phyloP scores from a whole-genome alignment of 495 filamentous ascomycete species.

The Neurospora sp. region DNA sequence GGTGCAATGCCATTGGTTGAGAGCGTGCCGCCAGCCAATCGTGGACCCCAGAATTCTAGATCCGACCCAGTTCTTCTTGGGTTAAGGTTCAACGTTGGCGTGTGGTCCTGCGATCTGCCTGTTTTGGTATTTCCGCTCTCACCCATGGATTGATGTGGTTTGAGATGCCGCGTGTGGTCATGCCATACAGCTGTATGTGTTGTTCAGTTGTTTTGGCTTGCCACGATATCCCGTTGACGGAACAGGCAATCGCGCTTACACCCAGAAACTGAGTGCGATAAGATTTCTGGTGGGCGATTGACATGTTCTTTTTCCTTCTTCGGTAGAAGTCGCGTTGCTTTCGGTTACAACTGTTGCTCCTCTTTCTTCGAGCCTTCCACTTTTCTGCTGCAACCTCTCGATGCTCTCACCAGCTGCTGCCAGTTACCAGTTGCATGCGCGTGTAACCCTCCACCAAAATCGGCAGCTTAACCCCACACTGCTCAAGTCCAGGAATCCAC shows the following conservation, averaged over 20 bases:
- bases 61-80: background rate
- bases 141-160: background rate
- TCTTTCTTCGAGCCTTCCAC: background rate
- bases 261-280: background rate
- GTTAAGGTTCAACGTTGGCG: background rate
- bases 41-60: background rate
- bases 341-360: background rate
- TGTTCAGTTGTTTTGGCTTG: background rate
- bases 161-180: background rate
- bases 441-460: background rate
- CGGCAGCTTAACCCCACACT: slow-evolving; percentile 3
- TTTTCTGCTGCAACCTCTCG: background rate
- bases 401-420: background rate
- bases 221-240: background rate
- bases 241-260: background rate
- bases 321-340: background rate
- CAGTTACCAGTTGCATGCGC: slow-evolving; percentile 7
- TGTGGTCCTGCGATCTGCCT: background rate
- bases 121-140: background rate
- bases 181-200: background rate
- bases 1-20: background rate
- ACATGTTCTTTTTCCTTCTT: background rate
- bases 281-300: background rate
- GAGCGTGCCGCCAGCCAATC: background rate
- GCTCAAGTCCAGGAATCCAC: background rate